Conservation (phyloP, 345 rosid species). For the Linum lewisii region DNA sequence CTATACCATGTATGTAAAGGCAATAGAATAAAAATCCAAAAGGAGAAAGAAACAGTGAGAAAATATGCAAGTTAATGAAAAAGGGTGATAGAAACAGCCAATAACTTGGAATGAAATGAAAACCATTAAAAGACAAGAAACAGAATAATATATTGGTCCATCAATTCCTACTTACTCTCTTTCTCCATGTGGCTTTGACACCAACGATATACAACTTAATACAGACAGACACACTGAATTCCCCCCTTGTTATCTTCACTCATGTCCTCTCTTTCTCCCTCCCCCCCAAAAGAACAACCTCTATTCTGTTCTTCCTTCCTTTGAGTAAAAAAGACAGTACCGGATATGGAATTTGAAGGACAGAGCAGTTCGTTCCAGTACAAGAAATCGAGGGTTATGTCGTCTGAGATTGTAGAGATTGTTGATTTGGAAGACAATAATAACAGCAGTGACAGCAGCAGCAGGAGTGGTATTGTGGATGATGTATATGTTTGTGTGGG, state of each 20-base stretch:
- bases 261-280: not conserved
- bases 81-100: conserved; percentile 2
- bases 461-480: conserved; percentile 14
- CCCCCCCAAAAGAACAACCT: not conserved
- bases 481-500: conserved; percentile 66
- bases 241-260: conserved; percentile 31
- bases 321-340: no score
- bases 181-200: conserved; percentile 30
- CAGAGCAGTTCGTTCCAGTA: conserved; percentile 13
- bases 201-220: conserved; percentile 33
- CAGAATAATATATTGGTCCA: conserved; percentile 15
- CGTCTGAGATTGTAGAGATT: conserved; percentile 57
- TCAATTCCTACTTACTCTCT: not conserved
- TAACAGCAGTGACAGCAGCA: conserved; percentile 10
- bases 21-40: no score
- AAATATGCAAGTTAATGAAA: no score
- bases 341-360: not conserved
- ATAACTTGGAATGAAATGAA: conserved; percentile 17
- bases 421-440: conserved; percentile 32
- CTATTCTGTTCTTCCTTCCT: conserved; percentile 1
- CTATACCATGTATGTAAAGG: no score
- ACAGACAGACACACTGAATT: conserved; percentile 2
- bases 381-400: conserved; percentile 22
- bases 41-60: no score
- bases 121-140: conserved; percentile 15